These are phyloP conservation scores for Lichtheimia hyalospora DNA, from an alignment of 371 early-diverging fungal genomes.

Conservation along the genomic window DNA sequence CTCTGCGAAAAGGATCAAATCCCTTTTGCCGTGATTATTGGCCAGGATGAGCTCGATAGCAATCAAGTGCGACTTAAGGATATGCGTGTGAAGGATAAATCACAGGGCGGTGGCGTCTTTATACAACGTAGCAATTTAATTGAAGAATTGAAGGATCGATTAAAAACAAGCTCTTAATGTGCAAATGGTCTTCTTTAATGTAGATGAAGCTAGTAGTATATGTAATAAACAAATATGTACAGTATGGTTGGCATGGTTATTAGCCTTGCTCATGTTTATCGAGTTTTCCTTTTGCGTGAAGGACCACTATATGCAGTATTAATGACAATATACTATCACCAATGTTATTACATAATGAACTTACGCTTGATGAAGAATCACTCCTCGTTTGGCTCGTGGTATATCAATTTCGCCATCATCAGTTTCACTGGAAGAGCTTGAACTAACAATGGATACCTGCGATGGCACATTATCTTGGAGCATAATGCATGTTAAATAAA, in stretches of 20 bases:
- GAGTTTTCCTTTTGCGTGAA: too few relatives aligned
- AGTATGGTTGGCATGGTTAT: too few relatives aligned
- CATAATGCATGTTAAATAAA: background rate
- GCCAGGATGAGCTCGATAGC: constrained; percentile 75
- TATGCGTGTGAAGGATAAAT: constrained; percentile 65
- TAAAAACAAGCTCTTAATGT: background rate
- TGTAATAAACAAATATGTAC: too few relatives aligned
- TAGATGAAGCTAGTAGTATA: too few relatives aligned
- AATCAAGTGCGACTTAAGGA: constrained; percentile 86
- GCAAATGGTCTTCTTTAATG: too few relatives aligned
- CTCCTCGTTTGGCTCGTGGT: background rate
- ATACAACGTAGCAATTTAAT: constrained; percentile 66
- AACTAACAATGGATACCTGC: too few relatives aligned
- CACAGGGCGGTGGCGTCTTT: constrained; percentile 57
- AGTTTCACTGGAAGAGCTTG: background rate
- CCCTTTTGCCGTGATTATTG: constrained; percentile 88
- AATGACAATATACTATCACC: too few relatives aligned
- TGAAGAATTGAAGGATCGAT: constrained; percentile 46
- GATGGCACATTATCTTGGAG: background rate
- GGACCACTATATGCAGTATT: too few relatives aligned
- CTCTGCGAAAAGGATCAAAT: constrained; percentile 83
- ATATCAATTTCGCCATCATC: background rate
- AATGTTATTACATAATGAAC: too few relatives aligned
- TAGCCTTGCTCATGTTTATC: too few relatives aligned
- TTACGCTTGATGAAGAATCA: background rate